Evolutionary conservation across 2,329 filamentous ascomycete species (phyloP), one percentile per base, ranked within the genome.

Genomic region (Diaporthe eres): DNA sequence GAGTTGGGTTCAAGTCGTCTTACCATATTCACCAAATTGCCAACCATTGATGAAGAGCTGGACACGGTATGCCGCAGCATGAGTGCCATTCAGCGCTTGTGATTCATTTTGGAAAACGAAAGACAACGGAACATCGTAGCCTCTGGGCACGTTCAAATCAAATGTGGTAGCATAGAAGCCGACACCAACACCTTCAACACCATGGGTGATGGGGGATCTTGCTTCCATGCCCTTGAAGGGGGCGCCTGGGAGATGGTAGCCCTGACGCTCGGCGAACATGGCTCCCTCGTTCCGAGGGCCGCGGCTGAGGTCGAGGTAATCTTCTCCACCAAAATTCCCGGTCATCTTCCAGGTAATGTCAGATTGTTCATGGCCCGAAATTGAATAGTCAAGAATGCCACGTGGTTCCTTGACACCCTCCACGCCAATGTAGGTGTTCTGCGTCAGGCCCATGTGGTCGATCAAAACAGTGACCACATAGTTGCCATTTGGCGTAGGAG

Each of bases 41-140:
- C 90, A 94, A 2, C 93, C 93, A 79, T 94, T 94, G 70, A 94
- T 89, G 79, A 89, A 94, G 5, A 94, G 81, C 83, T 92, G 90
- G 2, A 85, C 89, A 39, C 92, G 86, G 78, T 91, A 92, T 0
- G 8, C 51, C 2, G 44, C 42, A 19, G 25, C 34, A n/a, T 71
- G 17, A 22, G 72, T 79, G 0, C 84, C 84, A 0, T 82, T 84
- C 74, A 86, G 85, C 19, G 85, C 86, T 8, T 57, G 53, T 1
- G 53, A 57, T 34, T 13, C 28, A 34, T 57, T 57, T 28, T 57
- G 31, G 79, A 92, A 91, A 0, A 85, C 85, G 78, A 92, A 89
- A 0, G 85, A 85, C 6, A 92, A 80, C 0, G 90, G 90, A n/a
- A 91, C 86, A 77, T 92, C 90, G 81, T 90, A 92, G 0, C 80